Base-by-base conservation (phyloP, 768 basidiomycete species). In the Cystobasidium ongulense region DNA sequence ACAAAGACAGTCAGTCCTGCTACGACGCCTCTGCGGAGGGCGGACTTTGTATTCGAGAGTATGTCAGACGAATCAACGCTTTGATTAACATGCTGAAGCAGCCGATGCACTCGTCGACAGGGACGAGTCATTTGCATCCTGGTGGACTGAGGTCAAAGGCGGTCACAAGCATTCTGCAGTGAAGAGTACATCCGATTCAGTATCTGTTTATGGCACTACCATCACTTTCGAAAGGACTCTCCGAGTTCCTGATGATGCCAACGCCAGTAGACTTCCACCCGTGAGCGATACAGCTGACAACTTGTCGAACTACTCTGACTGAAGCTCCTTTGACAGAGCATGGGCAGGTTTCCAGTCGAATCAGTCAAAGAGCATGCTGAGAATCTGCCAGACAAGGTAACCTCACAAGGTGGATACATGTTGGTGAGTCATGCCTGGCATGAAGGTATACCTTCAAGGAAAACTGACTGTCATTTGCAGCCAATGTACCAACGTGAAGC, bases 401-500 rank as follows among this genome's bases (percentile, higher is more conserved):
- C 41, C 5, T 13, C 33, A 4, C 63, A 7, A 15, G 63, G 63
- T 41, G 63, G 63, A 7, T 65, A 65, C 38, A 33, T 65, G 33
- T n/a, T 41, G 17, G 59, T 61, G n/a, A 57, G 21, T 13, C 8
- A 13, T 23, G 31, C 27, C 15, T 10, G 4, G 13, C 10, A 38
- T 61, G 31, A 61, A 33, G 23, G 54, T 33, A 33, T 38, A 4
- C 27, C 7, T 38, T 5, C 31, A 15, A 15, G 18, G 31, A 7
- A 3, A 17, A 61, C 59, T n/a, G 2, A 57, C 23, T 13, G 17
- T 17, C 36, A 33, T 61, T 25, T 61, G 15, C 36, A 61, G 59
- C 63, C 39, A n/a, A 65, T 65, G 33, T 65, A 41, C 38, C 33
- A 65, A 17, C 39, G 39, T 17, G 63, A 65, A 41, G 63, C 63